A percentile compares a stretch with the other conserved stretches of the same genome.
Evolutionary conservation across 1,139 yeast genomes (phyloP).

Genomic region (Nakaseomyces nivariensis): DNA sequence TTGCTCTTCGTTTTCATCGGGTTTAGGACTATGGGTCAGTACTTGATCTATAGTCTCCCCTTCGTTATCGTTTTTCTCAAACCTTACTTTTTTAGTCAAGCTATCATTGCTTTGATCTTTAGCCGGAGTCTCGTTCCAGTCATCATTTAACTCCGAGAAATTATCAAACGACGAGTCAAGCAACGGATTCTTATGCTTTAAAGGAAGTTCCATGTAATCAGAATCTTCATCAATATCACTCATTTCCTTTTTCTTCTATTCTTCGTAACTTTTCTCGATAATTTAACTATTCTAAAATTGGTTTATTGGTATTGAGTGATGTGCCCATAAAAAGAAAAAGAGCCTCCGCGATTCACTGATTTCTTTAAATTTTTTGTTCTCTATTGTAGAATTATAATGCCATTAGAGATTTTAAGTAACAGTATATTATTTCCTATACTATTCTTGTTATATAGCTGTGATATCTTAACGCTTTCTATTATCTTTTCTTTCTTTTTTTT

Average conservation of each 20-base stretch:
- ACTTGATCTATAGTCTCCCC: neutral
- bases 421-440: too few species aligned
- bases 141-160: slow-evolving; percentile 19
- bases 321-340: too few species aligned
- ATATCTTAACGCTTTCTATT: too few species aligned
- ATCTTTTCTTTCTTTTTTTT: too few species aligned
- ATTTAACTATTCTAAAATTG: too few species aligned
- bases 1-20: neutral
- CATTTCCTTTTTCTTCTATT: slow-evolving; percentile 6
- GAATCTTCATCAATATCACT: slow-evolving; percentile 10
- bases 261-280: neutral
- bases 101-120: slow-evolving; percentile 1
- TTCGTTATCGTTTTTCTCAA: slow-evolving; percentile 7
- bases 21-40: neutral
- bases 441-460: too few species aligned
- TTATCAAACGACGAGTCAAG: slow-evolving; percentile 7
- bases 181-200: slow-evolving; percentile 9
- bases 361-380: too few species aligned
- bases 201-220: slow-evolving; percentile 21
- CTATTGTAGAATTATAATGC: too few species aligned
- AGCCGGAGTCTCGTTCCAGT: slow-evolving; percentile 4
- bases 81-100: slow-evolving; percentile 15
- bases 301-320: too few species aligned
- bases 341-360: too few species aligned
- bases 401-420: too few species aligned